Percentiles rank a stretch among this genome's conserved stretches.
phyloP scores from a whole-genome alignment of 805 yeast genomes.

The Zygosaccharomyces kombuchaensis region DNA sequence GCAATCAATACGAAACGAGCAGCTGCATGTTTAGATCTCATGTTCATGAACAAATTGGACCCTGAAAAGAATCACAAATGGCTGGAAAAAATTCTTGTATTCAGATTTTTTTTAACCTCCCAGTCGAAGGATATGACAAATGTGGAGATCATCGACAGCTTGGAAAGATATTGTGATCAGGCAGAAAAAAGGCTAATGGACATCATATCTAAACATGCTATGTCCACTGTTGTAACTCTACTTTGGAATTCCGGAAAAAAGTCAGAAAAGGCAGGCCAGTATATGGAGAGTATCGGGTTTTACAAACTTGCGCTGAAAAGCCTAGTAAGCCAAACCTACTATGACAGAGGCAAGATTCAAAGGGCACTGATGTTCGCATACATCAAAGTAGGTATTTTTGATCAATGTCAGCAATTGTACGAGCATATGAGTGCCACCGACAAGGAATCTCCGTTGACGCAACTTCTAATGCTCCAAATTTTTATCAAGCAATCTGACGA shows the following conservation, averaged over 20 bases:
- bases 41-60: slow-evolving; percentile 34
- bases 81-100: slow-evolving; percentile 30
- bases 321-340: slow-evolving; percentile 25
- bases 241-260: slow-evolving; percentile 40
- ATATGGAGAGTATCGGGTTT: slow-evolving; percentile 25
- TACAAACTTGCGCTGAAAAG: slow-evolving; percentile 26
- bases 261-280: slow-evolving; percentile 25
- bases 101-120: slow-evolving; percentile 26
- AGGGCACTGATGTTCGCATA: slow-evolving; percentile 35
- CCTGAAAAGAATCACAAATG: slow-evolving; percentile 26
- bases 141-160: slow-evolving; percentile 20
- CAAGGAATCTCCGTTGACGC: slow-evolving; percentile 29
- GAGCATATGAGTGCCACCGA: slow-evolving; percentile 25
- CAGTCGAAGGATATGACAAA: slow-evolving; percentile 22
- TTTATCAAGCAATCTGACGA: slow-evolving; percentile 17
- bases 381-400: slow-evolving; percentile 22
- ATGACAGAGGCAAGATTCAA: slow-evolving; percentile 37
- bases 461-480: slow-evolving; percentile 33
- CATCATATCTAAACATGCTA: slow-evolving; percentile 28
- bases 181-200: slow-evolving; percentile 30
- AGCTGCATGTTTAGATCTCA: slow-evolving; percentile 34
- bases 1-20: slow-evolving; percentile 26
- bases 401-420: slow-evolving; percentile 21
- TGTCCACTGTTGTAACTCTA: slow-evolving; percentile 35
- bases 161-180: slow-evolving; percentile 24